Conservation (phyloP, 139 green algal genomes). For the Auxenochlorella pyrenoidosa region DNA sequence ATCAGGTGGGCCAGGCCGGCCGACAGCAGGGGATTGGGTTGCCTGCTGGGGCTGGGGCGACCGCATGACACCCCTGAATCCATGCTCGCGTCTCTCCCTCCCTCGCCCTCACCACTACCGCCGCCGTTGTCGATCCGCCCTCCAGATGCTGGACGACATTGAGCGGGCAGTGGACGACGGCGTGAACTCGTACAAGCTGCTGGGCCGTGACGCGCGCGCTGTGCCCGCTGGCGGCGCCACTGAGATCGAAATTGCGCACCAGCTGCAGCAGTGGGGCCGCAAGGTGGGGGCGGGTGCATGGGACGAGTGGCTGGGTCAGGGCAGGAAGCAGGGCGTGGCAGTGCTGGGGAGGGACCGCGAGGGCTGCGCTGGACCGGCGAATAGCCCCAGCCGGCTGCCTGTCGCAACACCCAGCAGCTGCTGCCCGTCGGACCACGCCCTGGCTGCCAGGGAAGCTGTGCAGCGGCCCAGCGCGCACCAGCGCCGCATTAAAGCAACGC, state of each 20-base stretch:
- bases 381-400: not conserved
- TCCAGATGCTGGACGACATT: conserved; percentile 89
- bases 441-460: no score
- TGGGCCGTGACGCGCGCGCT: conserved; percentile 82
- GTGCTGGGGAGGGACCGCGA: not conserved
- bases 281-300: conserved; percentile 14
- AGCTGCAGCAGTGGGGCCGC: conserved; percentile 52
- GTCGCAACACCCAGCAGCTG: not conserved
- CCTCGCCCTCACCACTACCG: not conserved
- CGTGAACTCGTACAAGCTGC: conserved; percentile 96
- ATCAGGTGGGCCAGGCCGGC: conserved; percentile 62
- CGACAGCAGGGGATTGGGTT: no score
- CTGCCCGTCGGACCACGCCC: no score
- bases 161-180: conserved; percentile 97
- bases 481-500: no score
- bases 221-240: conserved; percentile 87
- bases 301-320: not conserved
- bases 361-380: not conserved
- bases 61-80: no score
- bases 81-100: no score
- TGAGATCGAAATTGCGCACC: conserved; percentile 91
- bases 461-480: not conserved
- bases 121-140: not conserved
- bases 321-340: not conserved
- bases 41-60: no score